Evolutionary conservation across 179 eudicot species (phyloP).

Genomic region (Nepenthes alata): DNA sequence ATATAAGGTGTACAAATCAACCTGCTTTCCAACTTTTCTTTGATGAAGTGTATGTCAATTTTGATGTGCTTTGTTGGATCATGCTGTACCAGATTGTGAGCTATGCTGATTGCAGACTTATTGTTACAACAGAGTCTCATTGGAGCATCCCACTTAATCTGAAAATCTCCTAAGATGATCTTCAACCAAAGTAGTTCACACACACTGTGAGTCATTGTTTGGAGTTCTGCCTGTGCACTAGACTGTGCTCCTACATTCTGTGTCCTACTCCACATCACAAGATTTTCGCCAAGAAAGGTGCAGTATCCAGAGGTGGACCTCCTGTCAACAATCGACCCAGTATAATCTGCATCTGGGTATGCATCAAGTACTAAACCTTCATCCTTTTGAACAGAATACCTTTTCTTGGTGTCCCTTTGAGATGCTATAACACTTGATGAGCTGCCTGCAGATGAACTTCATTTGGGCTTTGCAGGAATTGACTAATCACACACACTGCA

Average conservation of each 20-base stretch:
- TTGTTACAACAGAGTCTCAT: background rate
- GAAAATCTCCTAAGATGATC: too few species aligned
- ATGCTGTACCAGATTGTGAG: background rate
- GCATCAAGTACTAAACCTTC: background rate
- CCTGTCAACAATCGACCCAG: background rate
- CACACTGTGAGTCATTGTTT: too few species aligned
- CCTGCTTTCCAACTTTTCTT: background rate
- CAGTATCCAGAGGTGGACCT: too few species aligned
- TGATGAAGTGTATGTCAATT: background rate
- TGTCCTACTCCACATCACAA: too few species aligned
- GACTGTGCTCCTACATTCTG: too few species aligned
- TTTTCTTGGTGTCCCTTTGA: background rate
- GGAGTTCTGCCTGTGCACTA: too few species aligned
- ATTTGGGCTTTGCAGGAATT: background rate
- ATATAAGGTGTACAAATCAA: background rate
- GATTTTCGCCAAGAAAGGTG: too few species aligned
- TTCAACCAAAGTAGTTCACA: too few species aligned
- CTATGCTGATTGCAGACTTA: background rate
- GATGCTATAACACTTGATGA: background rate
- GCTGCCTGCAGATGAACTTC: constrained; percentile 1
- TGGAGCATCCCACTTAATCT: too few species aligned
- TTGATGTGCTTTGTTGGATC: background rate
- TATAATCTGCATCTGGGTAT: background rate
- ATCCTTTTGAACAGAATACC: background rate
- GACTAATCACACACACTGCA: constrained; percentile 1